Evolutionary conservation across 352 stramenopile species (phyloP), one percentile per base, ranked within the genome.

Genomic region (Pilasporangium apinafurcum): DNA sequence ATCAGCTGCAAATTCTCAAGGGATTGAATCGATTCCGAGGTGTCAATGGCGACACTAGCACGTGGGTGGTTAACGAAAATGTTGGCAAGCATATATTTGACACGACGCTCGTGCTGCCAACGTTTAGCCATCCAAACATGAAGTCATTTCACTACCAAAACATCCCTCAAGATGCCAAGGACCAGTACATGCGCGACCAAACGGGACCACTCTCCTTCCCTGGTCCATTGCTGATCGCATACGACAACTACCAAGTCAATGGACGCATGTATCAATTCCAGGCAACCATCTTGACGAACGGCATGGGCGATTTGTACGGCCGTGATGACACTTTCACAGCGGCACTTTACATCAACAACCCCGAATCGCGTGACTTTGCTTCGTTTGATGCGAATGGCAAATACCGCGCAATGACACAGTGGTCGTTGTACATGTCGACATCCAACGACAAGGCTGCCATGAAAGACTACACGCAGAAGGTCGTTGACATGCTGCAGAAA

Each of bases 21-120:
- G 29, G 51, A n/a, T 22, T 49, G 8, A 40, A 28, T 7, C 36
- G 14, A 9, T 53, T 48, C 28, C 35, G 35, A 6, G 49, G 49
- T 9, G 35, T 53, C 27, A 37, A 48, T 22, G 28, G 26, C 10
- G 45, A 35, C 22, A 36, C 28, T 13, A 32, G 37, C 21, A 17
- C 50, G 4, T 76, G 61, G 65, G 47, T 73, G 8, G 35, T 73
- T 38, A 77, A 77, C 33, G 56, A 72, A 22, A 58, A 56, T 13
- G 63, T 76, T 13, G 64, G 62, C 17, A 61, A 71, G 53, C 31
- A 39, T 14, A 40, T 71, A 16, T 78, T 75, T 48, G 59, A 78
- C 38, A 62, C 52, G 36, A 44, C 54, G 17, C 42, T 62, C 12
- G 46, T 72, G 21, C 53, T 65, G 14, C 38, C 61, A 1, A 65